Evolutionary conservation across 768 basidiomycete species (phyloP).

Genomic region (Cytidiella melzeri): DNA sequence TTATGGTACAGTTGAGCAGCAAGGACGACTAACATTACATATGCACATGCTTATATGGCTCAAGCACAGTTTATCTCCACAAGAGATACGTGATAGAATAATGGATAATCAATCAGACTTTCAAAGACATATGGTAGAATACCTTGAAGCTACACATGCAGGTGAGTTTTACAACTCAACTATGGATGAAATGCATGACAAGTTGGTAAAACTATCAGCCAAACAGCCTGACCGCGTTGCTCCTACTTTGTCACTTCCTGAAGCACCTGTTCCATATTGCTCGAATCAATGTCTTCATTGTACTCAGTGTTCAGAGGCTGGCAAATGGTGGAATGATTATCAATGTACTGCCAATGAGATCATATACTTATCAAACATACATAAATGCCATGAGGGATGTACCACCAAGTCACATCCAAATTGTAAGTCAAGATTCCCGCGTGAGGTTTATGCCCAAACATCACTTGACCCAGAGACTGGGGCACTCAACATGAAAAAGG

Average conservation of each 20-base stretch:
- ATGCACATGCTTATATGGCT: slow-evolving; percentile 17
- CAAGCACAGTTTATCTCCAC: slow-evolving; percentile 15
- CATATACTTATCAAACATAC: slow-evolving; percentile 6
- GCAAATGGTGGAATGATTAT: background rate
- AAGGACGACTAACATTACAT: slow-evolving; percentile 13
- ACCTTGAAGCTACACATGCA: slow-evolving; percentile 25
- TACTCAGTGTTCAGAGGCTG: background rate
- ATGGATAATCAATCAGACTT: slow-evolving; percentile 21
- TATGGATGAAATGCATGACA: slow-evolving; percentile 12
- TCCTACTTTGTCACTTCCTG: background rate
- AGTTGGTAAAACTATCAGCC: background rate
- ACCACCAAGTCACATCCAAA: slow-evolving; percentile 20
- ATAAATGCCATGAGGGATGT: slow-evolving; percentile 18
- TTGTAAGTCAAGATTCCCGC: slow-evolving; percentile 33
- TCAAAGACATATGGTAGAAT: slow-evolving; percentile 20
- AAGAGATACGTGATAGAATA: slow-evolving; percentile 28
- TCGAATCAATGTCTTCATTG: background rate
- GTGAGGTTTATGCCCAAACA: slow-evolving; percentile 20
- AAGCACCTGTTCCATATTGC: background rate
- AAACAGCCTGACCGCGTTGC: background rate
- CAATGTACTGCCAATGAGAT: slow-evolving; percentile 3
- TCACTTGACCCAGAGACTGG: slow-evolving; percentile 25
- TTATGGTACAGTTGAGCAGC: slow-evolving; percentile 13
- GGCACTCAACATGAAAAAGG: slow-evolving; percentile 24
- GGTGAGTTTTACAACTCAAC: slow-evolving; percentile 27